Evolutionary conservation across 2,329 filamentous ascomycete genomes (phyloP), one percentile per base, ranked within the genome.

Genomic region (Phyllosticta paracitricarpa): DNA sequence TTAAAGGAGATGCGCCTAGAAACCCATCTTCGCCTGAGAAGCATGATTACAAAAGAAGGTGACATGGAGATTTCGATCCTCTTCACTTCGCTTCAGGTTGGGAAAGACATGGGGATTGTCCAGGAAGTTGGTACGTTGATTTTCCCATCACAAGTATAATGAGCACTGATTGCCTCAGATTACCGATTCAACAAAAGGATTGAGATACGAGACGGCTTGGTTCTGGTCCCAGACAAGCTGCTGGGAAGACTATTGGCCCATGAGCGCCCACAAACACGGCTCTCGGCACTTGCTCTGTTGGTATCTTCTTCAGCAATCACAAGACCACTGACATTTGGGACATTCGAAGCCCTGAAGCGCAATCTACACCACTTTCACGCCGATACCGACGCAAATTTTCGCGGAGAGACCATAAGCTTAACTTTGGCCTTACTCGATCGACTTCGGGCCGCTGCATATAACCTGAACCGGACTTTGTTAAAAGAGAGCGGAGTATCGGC

Each of bases 371-470:
- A 86, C 17, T 84, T 93, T 65, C 88, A 95, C 70, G 84, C 90
- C 2, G 92, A 97, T 64, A 85, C 89, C 0, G 91, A 97, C 70
- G 86, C 93, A 5, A 91, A 93, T 67, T 88, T 92, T 65, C 85
- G 94, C 61, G 88, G 92, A 62, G 90, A 96, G 66, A 80, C 95
- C 1, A 80, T 93, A 26, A 85, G 85, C 25, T 83, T 89, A 64
- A 84, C 88, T 2, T 87, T 89, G 64, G 86, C 87, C 66, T 84
- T 97, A 71, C 84, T 92, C 62, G 86, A 88, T 67, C 85, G 92
- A 53, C 77, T 96, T 3, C 66, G 72, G 59, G 72, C 69, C 17
- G 71, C 72, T 53, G 73, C 71, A 7, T 68, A 71, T 9, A 70
- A 68, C 30, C 63, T 74, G 1, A 65, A 65, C 2, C 73, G 70